Conservation (phyloP, 1,284 basidiomycete genomes). For the Ceratobasidium sp. region DNA sequence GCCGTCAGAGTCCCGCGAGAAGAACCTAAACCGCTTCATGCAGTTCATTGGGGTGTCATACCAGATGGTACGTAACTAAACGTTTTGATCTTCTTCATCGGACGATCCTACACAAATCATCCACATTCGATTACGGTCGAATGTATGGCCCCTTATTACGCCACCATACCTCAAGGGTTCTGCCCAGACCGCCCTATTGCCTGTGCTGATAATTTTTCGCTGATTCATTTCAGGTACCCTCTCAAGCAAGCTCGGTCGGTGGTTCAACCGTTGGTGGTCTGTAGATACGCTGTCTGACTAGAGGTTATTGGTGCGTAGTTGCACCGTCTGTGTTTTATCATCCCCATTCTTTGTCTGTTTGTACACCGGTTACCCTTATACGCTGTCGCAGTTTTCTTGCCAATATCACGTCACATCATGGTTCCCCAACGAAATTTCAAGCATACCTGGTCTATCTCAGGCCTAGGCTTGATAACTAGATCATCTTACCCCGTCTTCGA, state of each 20-base stretch:
- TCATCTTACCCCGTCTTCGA: not conserved
- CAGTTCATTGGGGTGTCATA: slow-evolving; percentile 49
- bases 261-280: slow-evolving; percentile 30
- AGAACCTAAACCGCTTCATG: slow-evolving; percentile 50
- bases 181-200: not conserved
- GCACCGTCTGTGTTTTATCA: not conserved
- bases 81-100: slow-evolving; percentile 9
- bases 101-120: not conserved
- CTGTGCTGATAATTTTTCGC: not conserved
- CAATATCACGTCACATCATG: slow-evolving; percentile 2
- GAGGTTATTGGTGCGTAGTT: not conserved
- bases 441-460: not conserved
- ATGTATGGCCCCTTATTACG: not conserved
- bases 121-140: not conserved
- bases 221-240: slow-evolving; percentile 9
- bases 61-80: slow-evolving; percentile 47
- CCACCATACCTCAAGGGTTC: not conserved
- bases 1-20: slow-evolving; percentile 39
- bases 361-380: slow-evolving; percentile 6
- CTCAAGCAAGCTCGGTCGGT: slow-evolving; percentile 36
- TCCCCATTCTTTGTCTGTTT: not conserved
- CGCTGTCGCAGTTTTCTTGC: slow-evolving; percentile 12
- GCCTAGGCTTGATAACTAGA: not conserved
- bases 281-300: not conserved
- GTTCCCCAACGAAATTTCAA: slow-evolving; percentile 8